Conservation (phyloP, 768 basidiomycete genomes). For the Mycena crocata region DNA sequence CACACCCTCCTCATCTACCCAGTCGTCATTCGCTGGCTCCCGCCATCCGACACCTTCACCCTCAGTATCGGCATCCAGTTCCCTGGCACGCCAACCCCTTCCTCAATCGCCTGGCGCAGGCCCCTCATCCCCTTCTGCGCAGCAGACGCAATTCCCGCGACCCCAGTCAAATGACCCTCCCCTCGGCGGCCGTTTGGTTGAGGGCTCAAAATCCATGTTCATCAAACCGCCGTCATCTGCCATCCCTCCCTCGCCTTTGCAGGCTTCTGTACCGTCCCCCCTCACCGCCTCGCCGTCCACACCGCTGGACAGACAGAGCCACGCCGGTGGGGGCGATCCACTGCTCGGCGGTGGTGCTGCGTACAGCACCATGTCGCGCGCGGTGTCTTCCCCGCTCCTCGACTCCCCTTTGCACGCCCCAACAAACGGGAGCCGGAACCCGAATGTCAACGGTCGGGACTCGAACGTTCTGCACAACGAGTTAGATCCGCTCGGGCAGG, state of each 20-base stretch:
- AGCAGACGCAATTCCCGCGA: slow-evolving; percentile 43
- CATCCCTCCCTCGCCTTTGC: slow-evolving; percentile 47
- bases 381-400: slow-evolving; percentile 47
- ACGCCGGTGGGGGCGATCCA: slow-evolving; percentile 46
- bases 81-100: slow-evolving; percentile 28
- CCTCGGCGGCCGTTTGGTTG: slow-evolving; percentile 73
- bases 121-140: slow-evolving; percentile 58
- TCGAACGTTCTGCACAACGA: slow-evolving; percentile 42
- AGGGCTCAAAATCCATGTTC: slow-evolving; percentile 88
- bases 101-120: slow-evolving; percentile 66
- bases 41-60: slow-evolving; percentile 20
- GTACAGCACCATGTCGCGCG: slow-evolving; percentile 23
- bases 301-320: slow-evolving; percentile 22
- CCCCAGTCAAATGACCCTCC: slow-evolving; percentile 57
- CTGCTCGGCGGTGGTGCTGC: slow-evolving; percentile 47
- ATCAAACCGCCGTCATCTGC: slow-evolving; percentile 62
- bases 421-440: slow-evolving; percentile 19
- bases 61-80: slow-evolving; percentile 17
- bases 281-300: slow-evolving; percentile 40
- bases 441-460: slow-evolving; percentile 24
- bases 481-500: slow-evolving; percentile 75
- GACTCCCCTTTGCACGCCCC: slow-evolving; percentile 32
- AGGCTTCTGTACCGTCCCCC: slow-evolving; percentile 50
- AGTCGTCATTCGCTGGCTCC: slow-evolving; percentile 30
- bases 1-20: slow-evolving; percentile 29